These are phyloP conservation scores for Taphrina flavorubra DNA, from an alignment of 1,139 yeast genomes.

Conservation along the genomic window DNA sequence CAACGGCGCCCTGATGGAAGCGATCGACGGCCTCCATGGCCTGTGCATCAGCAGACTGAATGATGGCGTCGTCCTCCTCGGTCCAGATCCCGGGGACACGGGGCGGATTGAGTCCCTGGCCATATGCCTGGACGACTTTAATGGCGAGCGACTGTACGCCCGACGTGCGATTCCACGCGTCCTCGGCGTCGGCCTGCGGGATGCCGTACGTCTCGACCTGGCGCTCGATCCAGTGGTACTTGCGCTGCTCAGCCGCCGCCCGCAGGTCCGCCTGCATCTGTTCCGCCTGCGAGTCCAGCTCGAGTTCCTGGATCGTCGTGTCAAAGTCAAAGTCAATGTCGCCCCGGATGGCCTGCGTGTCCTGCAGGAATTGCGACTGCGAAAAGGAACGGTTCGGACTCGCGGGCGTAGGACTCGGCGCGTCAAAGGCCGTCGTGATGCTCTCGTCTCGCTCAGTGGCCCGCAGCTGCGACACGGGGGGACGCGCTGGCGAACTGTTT, in stretches of 20 bases:
- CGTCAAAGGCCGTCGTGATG: slow-evolving; percentile 4
- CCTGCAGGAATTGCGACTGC: slow-evolving; percentile 23
- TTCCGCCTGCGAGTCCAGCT: slow-evolving; percentile 12
- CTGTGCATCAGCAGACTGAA: slow-evolving; percentile 9
- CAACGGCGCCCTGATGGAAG: slow-evolving; percentile 16
- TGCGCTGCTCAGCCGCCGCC: slow-evolving; percentile 11
- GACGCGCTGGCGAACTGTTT: slow-evolving; percentile 8
- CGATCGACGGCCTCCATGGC: slow-evolving; percentile 17
- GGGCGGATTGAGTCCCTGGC: slow-evolving; percentile 29
- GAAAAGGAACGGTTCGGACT: slow-evolving; percentile 14
- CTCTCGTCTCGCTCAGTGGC: neutral
- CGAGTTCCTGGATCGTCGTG: slow-evolving; percentile 18
- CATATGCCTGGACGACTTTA: slow-evolving; percentile 37
- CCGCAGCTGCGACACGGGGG: slow-evolving; percentile 7
- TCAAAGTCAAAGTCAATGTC: slow-evolving; percentile 21
- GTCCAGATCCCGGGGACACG: slow-evolving; percentile 39
- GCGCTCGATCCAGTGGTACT: slow-evolving; percentile 18
- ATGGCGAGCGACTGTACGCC: slow-evolving; percentile 37
- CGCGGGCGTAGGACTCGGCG: slow-evolving; percentile 14
- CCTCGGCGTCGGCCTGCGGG: slow-evolving; percentile 32
- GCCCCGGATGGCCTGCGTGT: slow-evolving; percentile 26
- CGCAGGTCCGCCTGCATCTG: neutral
- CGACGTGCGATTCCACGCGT: slow-evolving; percentile 35
- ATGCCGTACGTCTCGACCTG: slow-evolving; percentile 22
- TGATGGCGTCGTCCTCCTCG: slow-evolving; percentile 33